Evolutionary conservation across 768 basidiomycete genomes (phyloP), one percentile per base, ranked within the genome.

Genomic region (Panus rudis): DNA sequence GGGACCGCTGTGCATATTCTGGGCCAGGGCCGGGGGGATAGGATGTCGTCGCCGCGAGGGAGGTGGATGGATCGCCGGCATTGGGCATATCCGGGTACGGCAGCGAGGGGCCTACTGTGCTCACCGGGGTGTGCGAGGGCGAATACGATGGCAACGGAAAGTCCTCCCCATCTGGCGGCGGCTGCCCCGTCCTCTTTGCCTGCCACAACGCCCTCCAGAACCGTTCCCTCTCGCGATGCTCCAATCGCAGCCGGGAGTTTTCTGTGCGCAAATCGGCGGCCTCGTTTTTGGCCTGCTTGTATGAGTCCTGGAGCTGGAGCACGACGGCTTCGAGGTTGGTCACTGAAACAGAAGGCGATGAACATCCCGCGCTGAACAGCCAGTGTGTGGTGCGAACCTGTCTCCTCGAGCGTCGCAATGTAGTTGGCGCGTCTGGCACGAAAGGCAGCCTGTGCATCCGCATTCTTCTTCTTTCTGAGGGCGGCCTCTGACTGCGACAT

Each of bases 361-460:
- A 43, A 30, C 24, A 24, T 43, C n/a, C 41, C 25, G 26, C 37
- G 39, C 24, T 33, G 42, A 28, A 37, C 40, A 39, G 30, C 41
- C 39, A 14, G 39, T 20, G 43, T 27, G 39, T 34, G 12, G 39
- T n/a, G 50, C 66, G 39, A 43, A 69, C 69, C 69, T 69, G 87
- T 87, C 59, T 87, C 87, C 62, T 91, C 88, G 49, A 91, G 76
- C 11, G 86, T 90, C 32, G 84, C 78, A 58, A 91, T 91, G 61
- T 91, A 91, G 63, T 86, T 89, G 38, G 84, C 85, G 51, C 88
- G 74, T 52, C 85, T 67, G 38, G 82, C 83, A 50, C 85, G 72
- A 62, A 89, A 90, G 46, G 86, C 85, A 42, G 88, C 87, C 64
- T 91, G 88, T 2, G 88, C 88, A 58, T 89, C 84, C 26, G 88